Conservation (phyloP, 2,329 filamentous ascomycete species). For the Trichoderma atrobrunneum region DNA sequence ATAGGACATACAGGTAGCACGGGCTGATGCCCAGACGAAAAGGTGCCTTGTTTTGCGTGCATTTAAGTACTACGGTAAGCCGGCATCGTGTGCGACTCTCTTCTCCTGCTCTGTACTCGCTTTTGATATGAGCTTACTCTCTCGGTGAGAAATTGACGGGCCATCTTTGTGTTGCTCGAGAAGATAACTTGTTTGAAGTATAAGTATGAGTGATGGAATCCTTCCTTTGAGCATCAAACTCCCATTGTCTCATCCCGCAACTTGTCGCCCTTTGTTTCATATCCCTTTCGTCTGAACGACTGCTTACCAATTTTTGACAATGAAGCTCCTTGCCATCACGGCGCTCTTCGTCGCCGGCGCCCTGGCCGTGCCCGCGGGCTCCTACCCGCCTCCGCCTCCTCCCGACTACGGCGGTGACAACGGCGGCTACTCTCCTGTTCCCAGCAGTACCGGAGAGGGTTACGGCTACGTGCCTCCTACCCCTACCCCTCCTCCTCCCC, state of each 20-base stretch:
- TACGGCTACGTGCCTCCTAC: not conserved
- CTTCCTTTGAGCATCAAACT: not conserved
- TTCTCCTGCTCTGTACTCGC: not conserved
- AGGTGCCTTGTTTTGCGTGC: not conserved
- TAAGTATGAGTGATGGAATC: not conserved
- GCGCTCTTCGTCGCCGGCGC: slow-evolving; percentile 11
- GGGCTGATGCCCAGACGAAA: not conserved
- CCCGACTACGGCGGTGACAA: not conserved
- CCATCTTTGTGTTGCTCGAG: not conserved
- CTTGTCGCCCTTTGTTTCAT: not conserved
- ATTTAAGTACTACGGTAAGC: not conserved
- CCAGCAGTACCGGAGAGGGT: not conserved
- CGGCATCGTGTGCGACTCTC: not conserved
- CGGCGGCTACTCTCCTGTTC: not conserved
- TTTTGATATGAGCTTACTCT: not conserved
- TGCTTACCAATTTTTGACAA: not conserved
- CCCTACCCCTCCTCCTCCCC: not conserved
- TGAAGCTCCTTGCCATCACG: slow-evolving; percentile 17
- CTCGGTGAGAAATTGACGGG: not conserved
- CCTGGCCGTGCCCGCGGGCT: not conserved
- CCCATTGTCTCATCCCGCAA: not conserved
- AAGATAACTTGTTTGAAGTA: not conserved
- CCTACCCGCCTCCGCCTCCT: not conserved
- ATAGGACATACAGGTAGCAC: not conserved
- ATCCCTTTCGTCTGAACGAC: not conserved